phyloP scores from a whole-genome alignment of 2,329 filamentous ascomycete species.

The Coniochaeta pulveracea region DNA sequence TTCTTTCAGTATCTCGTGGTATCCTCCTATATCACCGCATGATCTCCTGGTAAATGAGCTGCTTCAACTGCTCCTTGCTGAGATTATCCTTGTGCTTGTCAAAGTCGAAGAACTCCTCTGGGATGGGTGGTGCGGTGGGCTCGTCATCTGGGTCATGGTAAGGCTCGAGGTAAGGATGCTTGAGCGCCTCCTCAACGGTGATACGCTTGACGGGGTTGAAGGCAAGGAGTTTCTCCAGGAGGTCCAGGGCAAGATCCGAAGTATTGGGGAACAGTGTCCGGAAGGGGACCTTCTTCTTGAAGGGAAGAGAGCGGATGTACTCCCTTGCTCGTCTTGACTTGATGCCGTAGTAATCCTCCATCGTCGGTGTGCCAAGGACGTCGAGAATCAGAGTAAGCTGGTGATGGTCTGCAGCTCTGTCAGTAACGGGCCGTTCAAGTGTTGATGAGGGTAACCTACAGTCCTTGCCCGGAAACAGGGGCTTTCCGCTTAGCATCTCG shows the following conservation, averaged over 20 bases:
- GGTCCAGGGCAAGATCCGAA: conserved; percentile 89
- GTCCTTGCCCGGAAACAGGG: conserved; percentile 95
- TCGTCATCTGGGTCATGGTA: conserved; percentile 99
- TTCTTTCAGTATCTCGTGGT: neutral
- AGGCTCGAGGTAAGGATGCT: conserved; percentile 95
- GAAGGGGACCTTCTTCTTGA: conserved; percentile 99
- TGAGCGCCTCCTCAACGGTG: conserved; percentile 91
- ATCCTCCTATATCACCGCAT: conserved; percentile 55
- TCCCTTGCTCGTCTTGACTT: conserved; percentile 94
- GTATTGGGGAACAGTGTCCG: conserved; percentile 96
- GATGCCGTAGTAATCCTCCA: conserved; percentile 99
- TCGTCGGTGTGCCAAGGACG: conserved; percentile 93
- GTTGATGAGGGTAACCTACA: conserved; percentile 46
- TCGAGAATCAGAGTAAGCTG: conserved; percentile 95
- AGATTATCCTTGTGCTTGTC: conserved; percentile 99
- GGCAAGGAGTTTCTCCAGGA: conserved; percentile 88
- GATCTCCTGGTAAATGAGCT: conserved; percentile 96
- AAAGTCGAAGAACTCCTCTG: conserved; percentile 99
- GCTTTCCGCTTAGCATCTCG: conserved; percentile 98
- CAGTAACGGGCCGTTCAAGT: neutral
- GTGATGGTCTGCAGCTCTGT: conserved; percentile 64
- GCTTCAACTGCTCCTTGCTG: conserved; percentile 96
- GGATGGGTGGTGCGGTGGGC: conserved; percentile 90
- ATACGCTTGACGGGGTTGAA: conserved; percentile 99
- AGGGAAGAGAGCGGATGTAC: conserved; percentile 94